These are phyloP conservation scores for Curvularia lunata DNA, from an alignment of 2,329 filamentous ascomycete species.

Conservation along the genomic window DNA sequence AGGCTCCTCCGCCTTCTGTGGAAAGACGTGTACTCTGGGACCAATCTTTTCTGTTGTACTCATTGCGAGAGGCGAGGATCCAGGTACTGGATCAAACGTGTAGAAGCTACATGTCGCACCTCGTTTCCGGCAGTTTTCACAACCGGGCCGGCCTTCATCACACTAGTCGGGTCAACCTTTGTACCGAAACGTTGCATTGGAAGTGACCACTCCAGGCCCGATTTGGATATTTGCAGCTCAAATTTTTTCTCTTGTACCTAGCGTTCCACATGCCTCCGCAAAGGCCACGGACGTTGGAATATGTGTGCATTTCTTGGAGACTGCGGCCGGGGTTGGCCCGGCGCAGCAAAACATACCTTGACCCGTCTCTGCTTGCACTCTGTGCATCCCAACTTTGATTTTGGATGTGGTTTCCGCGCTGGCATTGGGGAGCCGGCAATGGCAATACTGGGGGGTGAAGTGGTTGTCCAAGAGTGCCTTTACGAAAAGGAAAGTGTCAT, in stretches of 20 bases:
- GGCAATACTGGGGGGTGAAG: background rate
- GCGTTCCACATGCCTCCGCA: background rate
- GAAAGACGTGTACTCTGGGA: conserved; percentile 11
- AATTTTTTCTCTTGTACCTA: background rate
- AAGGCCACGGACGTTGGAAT: background rate
- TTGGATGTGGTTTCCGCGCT: conserved; percentile 20
- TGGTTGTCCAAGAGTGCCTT: no score
- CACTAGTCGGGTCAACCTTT: conserved; percentile 21
- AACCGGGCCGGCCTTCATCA: conserved; percentile 29
- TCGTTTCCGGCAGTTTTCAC: conserved; percentile 25
- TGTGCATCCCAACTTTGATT: conserved; percentile 22
- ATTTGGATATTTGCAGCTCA: background rate
- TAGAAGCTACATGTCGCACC: conserved; percentile 29
- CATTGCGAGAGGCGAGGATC: background rate
- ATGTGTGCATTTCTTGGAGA: background rate
- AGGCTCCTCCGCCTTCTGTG: background rate
- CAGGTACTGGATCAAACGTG: conserved; percentile 16
- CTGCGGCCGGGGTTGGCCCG: background rate
- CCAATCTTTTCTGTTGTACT: background rate
- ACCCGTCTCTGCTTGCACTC: conserved; percentile 26
- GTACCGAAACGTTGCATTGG: background rate
- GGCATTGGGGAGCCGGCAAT: conserved; percentile 4
- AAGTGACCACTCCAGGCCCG: background rate
- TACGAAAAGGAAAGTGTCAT: no score
- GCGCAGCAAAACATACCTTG: conserved; percentile 19